These are phyloP conservation scores for Ogataea naganishii DNA, from an alignment of 805 yeast species.

Conservation along the genomic window DNA sequence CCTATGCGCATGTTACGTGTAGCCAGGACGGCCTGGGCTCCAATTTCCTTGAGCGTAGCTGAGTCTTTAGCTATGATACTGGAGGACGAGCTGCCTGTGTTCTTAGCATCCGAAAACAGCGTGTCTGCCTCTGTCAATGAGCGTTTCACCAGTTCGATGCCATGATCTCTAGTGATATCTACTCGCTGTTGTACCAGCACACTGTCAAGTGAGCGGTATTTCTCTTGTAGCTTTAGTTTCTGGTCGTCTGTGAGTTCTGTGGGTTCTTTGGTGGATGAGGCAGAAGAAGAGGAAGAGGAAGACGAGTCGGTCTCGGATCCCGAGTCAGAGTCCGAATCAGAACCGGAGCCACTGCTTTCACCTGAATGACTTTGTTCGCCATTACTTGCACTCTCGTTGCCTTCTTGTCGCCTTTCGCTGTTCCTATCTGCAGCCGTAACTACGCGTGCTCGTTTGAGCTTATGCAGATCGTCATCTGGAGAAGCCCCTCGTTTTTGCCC, in stretches of 20 bases:
- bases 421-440: too few species aligned
- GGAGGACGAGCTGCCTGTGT: constrained; percentile 20
- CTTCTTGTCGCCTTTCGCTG: too few species aligned
- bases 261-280: too few species aligned
- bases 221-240: constrained; percentile 16
- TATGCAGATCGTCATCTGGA: too few species aligned
- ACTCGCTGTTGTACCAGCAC: constrained; percentile 29
- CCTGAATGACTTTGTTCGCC: too few species aligned
- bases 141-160: constrained; percentile 36
- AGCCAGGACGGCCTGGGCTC: constrained; percentile 56
- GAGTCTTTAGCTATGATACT: constrained; percentile 55
- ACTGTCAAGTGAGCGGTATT: constrained; percentile 16
- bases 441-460: too few species aligned
- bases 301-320: too few species aligned
- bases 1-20: constrained; percentile 55
- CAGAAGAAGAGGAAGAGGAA: too few species aligned
- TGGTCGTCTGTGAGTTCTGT: constrained; percentile 16
- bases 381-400: too few species aligned
- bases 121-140: constrained; percentile 37
- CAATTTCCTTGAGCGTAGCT: constrained; percentile 48
- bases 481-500: too few species aligned
- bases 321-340: too few species aligned
- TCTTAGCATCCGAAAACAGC: constrained; percentile 34
- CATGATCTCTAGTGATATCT: constrained; percentile 50
- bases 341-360: too few species aligned